Evolutionary conservation across 1,284 basidiomycete species (phyloP), one percentile per base, ranked within the genome.

Genomic region (Cystobasidium pallidum): DNA sequence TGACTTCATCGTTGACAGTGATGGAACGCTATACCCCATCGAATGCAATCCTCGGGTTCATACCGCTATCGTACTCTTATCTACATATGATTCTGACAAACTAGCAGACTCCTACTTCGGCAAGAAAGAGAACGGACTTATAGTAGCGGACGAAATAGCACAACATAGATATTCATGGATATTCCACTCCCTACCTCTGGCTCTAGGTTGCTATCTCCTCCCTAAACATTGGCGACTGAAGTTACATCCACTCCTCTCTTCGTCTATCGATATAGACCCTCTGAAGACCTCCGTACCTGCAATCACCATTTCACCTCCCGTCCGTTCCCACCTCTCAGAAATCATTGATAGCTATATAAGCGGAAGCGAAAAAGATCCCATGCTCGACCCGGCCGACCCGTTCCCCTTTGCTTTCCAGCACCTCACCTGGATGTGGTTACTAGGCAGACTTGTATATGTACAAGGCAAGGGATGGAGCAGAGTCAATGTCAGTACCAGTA

Each of bases 11-110:
- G 75, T 80, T 2, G 80, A 80, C 0, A 65, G 78, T 34, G 73
- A 73, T n/a, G 78, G 80, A 26, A 72, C 75, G 8, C 75, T 83
- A 21, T 82, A 82, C 54, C 81, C 81, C 10, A 79, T 83, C 65
- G 82, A 83, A 74, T 83, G 82, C 74, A 83, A 83, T 67, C 82
- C 82, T 3, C 77, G 82, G 19, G 80, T 82, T 0, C 82, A 83
- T 70, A 83, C 82, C 8, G 82, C 82, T 39, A 78, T 82, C 63
- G 80, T 81, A 55, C 73, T 83, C 36, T 78, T 83, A 7, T 78
- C 79, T 0, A 71, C 78, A 3, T 55, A 54, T 75, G 78, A 19
- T 78, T 78, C 6, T 17, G 47, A 49, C 74, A 77, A 49, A 77
- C 76, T 73, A 6, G 66, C 66, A 21, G 55, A 52, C 58, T 68